Evolutionary conservation across 371 early-diverging fungal genomes (phyloP), one percentile per base, ranked within the genome.

Genomic region (Syncephalastrum contaminatum): DNA sequence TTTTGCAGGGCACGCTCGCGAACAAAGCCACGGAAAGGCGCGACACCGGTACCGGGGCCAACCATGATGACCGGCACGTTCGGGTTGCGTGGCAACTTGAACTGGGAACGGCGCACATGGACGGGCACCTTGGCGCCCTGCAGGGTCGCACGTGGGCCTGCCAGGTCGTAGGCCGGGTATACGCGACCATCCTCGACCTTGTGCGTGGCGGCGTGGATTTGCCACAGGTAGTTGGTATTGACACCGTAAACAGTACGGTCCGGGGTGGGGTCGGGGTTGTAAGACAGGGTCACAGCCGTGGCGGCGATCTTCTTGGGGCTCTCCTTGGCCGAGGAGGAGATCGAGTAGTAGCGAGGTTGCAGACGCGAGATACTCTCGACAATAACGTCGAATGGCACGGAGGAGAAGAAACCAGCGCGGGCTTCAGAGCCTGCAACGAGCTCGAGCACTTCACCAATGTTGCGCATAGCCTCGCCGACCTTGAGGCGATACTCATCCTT

Each of bases 41-140:
- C 98, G 20, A 98, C 93, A 43, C 99, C 99, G 1, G 99, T 98
- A 47, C 99, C 99, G 15, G 99, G 97, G 4, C 99, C 97, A 24
- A 98, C 75, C 96, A 98, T 96, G 44, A 98, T 85, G 41, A 98
- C 74, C n/a, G 97, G 97, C 5, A 86, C 72, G 39, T 78, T 60
- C 19, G 84, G 75, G 63, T 93, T 86, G 14, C 82, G 75, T 15
- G 96, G 99, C 53, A 97, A 73, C 48, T 88, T 84, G 84, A 98
- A 98, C 55, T 84, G 80, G 27, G 91, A 91, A 43, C 88, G 85
- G 45, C 94, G 93, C 46, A 96, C 89, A 64, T 90, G 93, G 25
- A 95, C 74, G 45, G 96, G 95, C 7, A 95, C 63, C 61, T 72
- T 65, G 47, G 39, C 30, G 46, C 52, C 47, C 41, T 70, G 53